A percentile compares a stretch with the other conserved stretches of the same genome.
These are phyloP conservation scores for Boletus holoroseus DNA, from an alignment of 1,284 basidiomycete genomes.

Conservation along the genomic window DNA sequence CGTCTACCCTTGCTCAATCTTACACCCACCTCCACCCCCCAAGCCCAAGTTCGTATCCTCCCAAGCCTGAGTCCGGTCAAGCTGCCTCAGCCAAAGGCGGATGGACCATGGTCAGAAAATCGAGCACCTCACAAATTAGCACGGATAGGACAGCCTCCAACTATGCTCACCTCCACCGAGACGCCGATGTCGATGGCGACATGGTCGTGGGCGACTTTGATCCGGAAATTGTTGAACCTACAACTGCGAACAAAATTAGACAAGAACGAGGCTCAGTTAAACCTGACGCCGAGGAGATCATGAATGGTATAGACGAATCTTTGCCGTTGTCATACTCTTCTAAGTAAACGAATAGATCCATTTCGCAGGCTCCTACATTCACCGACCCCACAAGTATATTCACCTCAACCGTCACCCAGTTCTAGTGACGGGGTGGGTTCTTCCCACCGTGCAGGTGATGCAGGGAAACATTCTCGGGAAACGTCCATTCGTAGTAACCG, in stretches of 20 bases:
- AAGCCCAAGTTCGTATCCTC: constrained; percentile 70
- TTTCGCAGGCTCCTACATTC: constrained; percentile 42
- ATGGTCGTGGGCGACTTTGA: constrained; percentile 73
- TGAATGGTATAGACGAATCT: constrained; percentile 51
- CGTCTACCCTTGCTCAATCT: constrained; percentile 69
- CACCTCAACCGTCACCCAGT: constrained; percentile 28
- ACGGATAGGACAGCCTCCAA: constrained; percentile 32
- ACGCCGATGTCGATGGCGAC: constrained; percentile 61
- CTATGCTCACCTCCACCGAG: constrained; percentile 36
- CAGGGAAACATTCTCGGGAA: constrained; percentile 63
- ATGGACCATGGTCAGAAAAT: constrained; percentile 66
- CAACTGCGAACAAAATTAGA: constrained; percentile 37
- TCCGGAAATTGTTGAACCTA: constrained; percentile 43
- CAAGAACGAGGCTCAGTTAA: constrained; percentile 49
- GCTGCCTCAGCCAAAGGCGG: constrained; percentile 46
- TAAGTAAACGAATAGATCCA: constrained; percentile 45
- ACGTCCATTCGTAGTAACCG: constrained; percentile 70
- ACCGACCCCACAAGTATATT: constrained; percentile 30
- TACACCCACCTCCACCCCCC: constrained; percentile 77
- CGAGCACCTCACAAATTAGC: constrained; percentile 25
- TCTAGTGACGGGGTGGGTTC: constrained; percentile 16
- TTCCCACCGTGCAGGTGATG: constrained; percentile 26
- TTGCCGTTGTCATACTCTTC: constrained; percentile 15
- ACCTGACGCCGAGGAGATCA: constrained; percentile 64
- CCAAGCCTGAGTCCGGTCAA: constrained; percentile 39